Percentiles rank a stretch among this genome's conserved stretches.
Evolutionary conservation across 2,329 filamentous ascomycete genomes (phyloP).

Genomic region (Fusarium metavorans): DNA sequence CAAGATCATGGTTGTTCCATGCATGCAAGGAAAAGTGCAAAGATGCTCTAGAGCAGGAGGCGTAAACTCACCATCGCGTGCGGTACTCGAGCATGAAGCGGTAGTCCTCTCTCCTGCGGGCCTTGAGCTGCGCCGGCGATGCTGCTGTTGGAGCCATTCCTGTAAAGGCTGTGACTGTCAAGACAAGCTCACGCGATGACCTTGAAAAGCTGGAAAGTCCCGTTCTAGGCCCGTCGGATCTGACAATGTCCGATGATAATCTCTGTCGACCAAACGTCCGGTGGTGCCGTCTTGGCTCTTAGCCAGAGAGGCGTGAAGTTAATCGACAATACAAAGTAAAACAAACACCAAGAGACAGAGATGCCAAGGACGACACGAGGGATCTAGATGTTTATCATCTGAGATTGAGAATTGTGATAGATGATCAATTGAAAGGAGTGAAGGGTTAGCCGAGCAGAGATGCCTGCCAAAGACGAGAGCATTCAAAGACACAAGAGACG

Average conservation of each 20-base stretch:
- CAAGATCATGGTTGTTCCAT: background rate
- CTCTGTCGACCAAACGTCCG: background rate
- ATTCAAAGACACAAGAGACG: background rate
- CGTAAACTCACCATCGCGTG: conserved; percentile 78
- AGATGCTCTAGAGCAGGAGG: background rate
- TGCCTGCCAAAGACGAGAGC: background rate
- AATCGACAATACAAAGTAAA: conserved; percentile 11
- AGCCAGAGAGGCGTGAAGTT: conserved; percentile 25
- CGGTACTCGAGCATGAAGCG: conserved; percentile 83
- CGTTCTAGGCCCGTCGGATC: conserved; percentile 16
- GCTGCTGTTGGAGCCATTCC: conserved; percentile 28
- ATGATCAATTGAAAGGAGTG: background rate
- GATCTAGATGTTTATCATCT: conserved; percentile 20
- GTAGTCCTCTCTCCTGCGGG: conserved; percentile 78
- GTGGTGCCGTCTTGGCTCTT: conserved; percentile 18
- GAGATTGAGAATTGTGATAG: conserved; percentile 8
- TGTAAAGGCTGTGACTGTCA: background rate
- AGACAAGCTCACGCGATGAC: background rate
- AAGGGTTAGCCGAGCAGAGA: background rate
- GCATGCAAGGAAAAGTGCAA: conserved; percentile 2
- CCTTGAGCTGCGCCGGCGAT: conserved; percentile 61
- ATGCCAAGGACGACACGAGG: conserved; percentile 5
- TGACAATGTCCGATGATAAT: background rate
- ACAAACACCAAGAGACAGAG: background rate
- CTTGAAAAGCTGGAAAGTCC: background rate